Evolutionary conservation across 2,329 filamentous ascomycete species (phyloP), one percentile per base, ranked within the genome.

Genomic region (Verticillium tricorpus): DNA sequence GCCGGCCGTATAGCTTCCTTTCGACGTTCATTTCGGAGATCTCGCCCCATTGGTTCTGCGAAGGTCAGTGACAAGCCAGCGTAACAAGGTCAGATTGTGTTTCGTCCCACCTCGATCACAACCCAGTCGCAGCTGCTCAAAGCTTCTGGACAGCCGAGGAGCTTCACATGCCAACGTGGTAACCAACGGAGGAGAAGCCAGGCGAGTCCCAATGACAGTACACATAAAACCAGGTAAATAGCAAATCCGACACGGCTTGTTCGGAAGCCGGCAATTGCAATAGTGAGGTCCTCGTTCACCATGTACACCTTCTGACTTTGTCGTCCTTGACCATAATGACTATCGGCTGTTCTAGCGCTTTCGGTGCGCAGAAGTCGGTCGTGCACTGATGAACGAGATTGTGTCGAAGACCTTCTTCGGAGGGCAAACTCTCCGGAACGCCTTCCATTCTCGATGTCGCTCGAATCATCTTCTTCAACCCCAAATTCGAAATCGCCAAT

Each of bases 281-380:
- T 93, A 1, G 93, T 97, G 66, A 99, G 80, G 73, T 99, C 95
- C 74, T 99, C 95, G 52, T 92, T 96, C 62, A 88, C 82, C 76
- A 99, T 93, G 75, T 97, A 95, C 28, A 97, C 84, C 77, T 97
- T 98, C 74, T 99, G 95, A 69, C 85, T 96, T 32, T 85, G 81
- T 62, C 91, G 86, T 52, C 86, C 85, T 12, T 84, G 85, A 50
- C 79, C 80, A 58, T 83, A 85, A 65, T 82, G 82, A 69, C 90
- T 92, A 34, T 80, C 82, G 65, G 88, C 84, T 14, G 92, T 95
- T 59, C 84, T 84, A 32, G 80, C 82, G 67, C 91, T 96, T 64
- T 89, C 86, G 63, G 85, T 86, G 65, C 90, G 85, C 58, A 92
- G 83, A 55, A 98, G 82, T 62, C 91, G 84, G 59, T 82, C 81